These are phyloP conservation scores for Fimicolochytrium jonesii DNA, from an alignment of 192 early-diverging fungal genomes.

Conservation along the genomic window DNA sequence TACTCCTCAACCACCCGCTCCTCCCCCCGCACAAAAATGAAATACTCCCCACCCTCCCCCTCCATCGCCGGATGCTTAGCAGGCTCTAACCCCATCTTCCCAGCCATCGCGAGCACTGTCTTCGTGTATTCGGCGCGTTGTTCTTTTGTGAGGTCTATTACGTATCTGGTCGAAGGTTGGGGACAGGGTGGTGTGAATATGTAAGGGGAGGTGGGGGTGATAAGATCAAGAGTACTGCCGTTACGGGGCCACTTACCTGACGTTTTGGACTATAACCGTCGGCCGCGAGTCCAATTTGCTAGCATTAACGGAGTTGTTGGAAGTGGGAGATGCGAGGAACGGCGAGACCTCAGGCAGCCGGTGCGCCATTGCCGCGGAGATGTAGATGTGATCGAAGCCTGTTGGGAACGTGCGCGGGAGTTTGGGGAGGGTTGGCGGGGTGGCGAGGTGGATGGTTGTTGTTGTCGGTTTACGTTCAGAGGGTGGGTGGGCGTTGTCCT, in stretches of 20 bases:
- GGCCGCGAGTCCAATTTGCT: background rate
- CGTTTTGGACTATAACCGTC: conserved; percentile 28
- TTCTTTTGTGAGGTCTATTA: conserved; percentile 10
- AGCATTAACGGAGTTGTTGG: conserved; percentile 4
- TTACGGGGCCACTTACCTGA: conserved; percentile 33
- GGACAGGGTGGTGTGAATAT: background rate
- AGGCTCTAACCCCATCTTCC: conserved; percentile 3
- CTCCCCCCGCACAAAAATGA: no score
- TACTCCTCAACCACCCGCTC: no score
- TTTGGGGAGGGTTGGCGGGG: conserved; percentile 7
- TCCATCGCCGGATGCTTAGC: no score
- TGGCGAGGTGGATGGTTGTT: background rate
- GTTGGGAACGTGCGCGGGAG: conserved; percentile 1
- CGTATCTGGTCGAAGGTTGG: background rate
- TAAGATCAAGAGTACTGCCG: no score
- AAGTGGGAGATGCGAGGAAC: no score
- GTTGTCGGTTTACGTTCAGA: background rate
- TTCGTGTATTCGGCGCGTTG: conserved; percentile 18
- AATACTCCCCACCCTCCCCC: no score
- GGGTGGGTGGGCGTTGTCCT: no score
- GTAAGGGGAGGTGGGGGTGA: background rate
- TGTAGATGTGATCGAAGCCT: conserved; percentile 31
- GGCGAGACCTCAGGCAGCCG: conserved; percentile 17
- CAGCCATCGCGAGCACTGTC: conserved; percentile 3
- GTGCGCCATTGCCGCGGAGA: conserved; percentile 29